phyloP scores from a whole-genome alignment of 805 yeast genomes.

The Myxozyma mucilagina region DNA sequence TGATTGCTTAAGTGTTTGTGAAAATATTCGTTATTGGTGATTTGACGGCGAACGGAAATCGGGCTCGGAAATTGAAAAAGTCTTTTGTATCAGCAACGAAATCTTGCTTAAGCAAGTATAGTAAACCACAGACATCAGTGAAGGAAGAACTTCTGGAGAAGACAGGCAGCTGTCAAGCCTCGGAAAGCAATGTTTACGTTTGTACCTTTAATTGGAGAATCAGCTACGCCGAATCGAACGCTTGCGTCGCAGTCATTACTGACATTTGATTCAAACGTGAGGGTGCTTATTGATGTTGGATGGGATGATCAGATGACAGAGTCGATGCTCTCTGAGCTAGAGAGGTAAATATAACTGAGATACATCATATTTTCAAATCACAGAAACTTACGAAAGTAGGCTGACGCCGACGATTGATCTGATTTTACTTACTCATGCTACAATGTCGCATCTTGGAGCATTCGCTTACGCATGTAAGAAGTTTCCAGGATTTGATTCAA shows the following conservation, averaged over 20 bases:
- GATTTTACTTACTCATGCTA: constrained; percentile 82
- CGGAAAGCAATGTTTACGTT: constrained; percentile 40
- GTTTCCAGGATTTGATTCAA: constrained; percentile 56
- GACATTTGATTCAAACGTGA: constrained; percentile 38
- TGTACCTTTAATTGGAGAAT: constrained; percentile 35
- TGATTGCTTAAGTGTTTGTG: too few species aligned
- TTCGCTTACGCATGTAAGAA: constrained; percentile 62
- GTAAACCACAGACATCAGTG: too few species aligned
- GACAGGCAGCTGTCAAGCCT: too few species aligned
- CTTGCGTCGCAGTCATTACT: constrained; percentile 38
- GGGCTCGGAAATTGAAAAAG: too few species aligned
- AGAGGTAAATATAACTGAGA: constrained; percentile 5
- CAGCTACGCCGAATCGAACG: constrained; percentile 23
- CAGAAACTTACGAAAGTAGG: background rate
- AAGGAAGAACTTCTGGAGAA: background rate
- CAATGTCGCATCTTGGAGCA: constrained; percentile 77
- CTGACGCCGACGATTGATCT: constrained; percentile 52
- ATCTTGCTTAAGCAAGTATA: too few species aligned
- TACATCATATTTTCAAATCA: background rate
- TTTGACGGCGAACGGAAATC: too few species aligned
- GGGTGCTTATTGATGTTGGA: constrained; percentile 44
- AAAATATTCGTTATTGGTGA: too few species aligned
- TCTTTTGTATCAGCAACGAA: too few species aligned
- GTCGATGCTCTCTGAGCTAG: constrained; percentile 20
- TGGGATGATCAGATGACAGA: constrained; percentile 40